These are phyloP conservation scores for Starmerella apis DNA, from an alignment of 805 yeast genomes.

Conservation along the genomic window DNA sequence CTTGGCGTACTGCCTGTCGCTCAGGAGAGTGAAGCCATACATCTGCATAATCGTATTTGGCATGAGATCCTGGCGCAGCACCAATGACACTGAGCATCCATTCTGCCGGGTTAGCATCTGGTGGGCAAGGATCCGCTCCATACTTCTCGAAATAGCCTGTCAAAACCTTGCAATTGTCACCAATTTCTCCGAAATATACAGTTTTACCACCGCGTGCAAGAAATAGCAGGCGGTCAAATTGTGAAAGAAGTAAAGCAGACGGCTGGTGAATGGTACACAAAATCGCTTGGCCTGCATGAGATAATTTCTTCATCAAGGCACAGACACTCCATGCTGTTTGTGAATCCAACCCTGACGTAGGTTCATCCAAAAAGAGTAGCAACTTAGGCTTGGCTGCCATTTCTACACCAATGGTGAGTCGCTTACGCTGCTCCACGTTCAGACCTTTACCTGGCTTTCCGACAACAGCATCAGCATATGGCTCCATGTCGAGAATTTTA, in stretches of 20 bases:
- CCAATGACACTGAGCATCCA: constrained; percentile 66
- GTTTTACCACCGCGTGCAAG: constrained; percentile 68
- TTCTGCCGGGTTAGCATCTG: constrained; percentile 62
- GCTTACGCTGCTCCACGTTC: constrained; percentile 59
- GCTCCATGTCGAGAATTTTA: constrained; percentile 54
- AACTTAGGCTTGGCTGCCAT: constrained; percentile 58
- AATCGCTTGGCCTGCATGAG: constrained; percentile 63
- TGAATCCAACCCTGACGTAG: constrained; percentile 60
- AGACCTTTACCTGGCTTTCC: constrained; percentile 67
- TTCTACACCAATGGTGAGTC: constrained; percentile 61
- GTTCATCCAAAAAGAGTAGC: constrained; percentile 55
- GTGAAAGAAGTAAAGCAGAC: constrained; percentile 56
- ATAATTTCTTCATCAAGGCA: constrained; percentile 54
- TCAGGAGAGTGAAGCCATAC: constrained; percentile 49
- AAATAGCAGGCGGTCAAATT: constrained; percentile 56
- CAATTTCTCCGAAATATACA: constrained; percentile 74
- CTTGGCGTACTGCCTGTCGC: constrained; percentile 29
- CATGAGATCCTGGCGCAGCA: constrained; percentile 65
- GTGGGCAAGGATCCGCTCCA: constrained; percentile 59
- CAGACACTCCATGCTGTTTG: constrained; percentile 61
- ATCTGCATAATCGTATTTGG: constrained; percentile 50
- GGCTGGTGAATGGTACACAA: constrained; percentile 73
- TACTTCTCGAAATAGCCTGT: constrained; percentile 57
- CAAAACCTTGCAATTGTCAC: constrained; percentile 48
- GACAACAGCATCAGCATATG: constrained; percentile 67